Base-by-base conservation (phyloP, 257 asterid species). In the Parsonsia alboflavescens region DNA sequence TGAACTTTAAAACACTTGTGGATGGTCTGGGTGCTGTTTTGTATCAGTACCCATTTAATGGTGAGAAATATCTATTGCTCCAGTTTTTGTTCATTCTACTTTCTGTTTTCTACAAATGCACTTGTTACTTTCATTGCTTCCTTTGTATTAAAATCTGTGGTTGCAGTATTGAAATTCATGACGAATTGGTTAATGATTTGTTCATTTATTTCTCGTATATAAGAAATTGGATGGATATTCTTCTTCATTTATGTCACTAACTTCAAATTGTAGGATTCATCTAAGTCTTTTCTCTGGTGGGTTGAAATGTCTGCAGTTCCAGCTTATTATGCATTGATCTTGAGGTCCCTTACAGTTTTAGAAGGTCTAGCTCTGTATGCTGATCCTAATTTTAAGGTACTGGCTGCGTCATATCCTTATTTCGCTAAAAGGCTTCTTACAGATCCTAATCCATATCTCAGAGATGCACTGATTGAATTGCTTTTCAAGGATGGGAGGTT, bases 331-430 rank as follows among this genome's bases (percentile, higher is more conserved):
- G 98, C 99, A 56, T 85, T 95, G 91, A 95, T 95, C 82, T 89
- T 95, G 81, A 88, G 98, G 90, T 95, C 99, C 70, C 98, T 95
- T 82, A 95, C 99, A 52, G 98, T 95, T 70, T 88, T 95, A 82
- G 99, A 95, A 95, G 99, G 99, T 72, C 84, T 95, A 82, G 99
- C 99, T 69, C 89, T 95, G 56, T 87, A 87, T 73, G 99, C 99
- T 44, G 99, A 95, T 83, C 99, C 99, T 63, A 90, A 95, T 78
- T 95, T 95, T 65, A 95, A 95, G 87, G 99, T 95, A 67, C 80
- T 95, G 84, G 99, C 99, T 72, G 99, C 99, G 26, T 92, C 99
- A n/a, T 95, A 95, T 88, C 99, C 99, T 30, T 95, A 95, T 85
- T 95, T 95, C 71, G 99, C 99, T 66, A 95, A 95, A 81, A 88